Conservation (phyloP, 805 yeast genomes). For the Metschnikowia drakensbergensis region DNA sequence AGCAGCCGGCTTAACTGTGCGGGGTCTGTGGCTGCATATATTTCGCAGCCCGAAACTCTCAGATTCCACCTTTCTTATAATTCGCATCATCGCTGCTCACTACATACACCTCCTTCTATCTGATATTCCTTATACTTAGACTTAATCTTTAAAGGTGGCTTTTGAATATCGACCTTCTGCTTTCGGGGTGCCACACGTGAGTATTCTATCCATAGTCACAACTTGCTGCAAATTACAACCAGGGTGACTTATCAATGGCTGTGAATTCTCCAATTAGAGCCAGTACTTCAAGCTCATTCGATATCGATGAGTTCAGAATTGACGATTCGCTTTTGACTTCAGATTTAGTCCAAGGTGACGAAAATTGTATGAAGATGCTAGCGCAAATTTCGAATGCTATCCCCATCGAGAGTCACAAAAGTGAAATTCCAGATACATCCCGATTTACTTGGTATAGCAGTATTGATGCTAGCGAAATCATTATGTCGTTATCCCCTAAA, state of each 20-base stretch:
- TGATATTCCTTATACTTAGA: too few species aligned
- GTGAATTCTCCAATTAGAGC: background rate
- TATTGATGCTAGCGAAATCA: background rate
- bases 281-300: background rate
- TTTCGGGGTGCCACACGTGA: background rate
- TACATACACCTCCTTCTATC: too few species aligned
- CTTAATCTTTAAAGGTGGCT: too few species aligned
- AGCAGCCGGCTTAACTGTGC: constrained; percentile 8
- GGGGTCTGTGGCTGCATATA: background rate
- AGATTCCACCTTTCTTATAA: background rate
- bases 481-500: background rate
- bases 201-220: background rate
- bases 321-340: constrained; percentile 11
- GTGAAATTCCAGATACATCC: background rate
- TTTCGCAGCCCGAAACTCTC: constrained; percentile 1
- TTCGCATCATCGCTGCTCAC: background rate
- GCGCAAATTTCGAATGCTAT: constrained; percentile 3
- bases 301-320: background rate
- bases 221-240: background rate
- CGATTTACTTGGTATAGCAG: background rate
- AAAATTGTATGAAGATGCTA: constrained; percentile 7
- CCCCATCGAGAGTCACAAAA: background rate
- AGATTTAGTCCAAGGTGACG: constrained; percentile 5
- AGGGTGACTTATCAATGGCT: background rate
- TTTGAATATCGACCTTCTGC: background rate